These are phyloP conservation scores for Fusarium nurragi DNA, from an alignment of 2,329 filamentous ascomycete species.

Conservation along the genomic window DNA sequence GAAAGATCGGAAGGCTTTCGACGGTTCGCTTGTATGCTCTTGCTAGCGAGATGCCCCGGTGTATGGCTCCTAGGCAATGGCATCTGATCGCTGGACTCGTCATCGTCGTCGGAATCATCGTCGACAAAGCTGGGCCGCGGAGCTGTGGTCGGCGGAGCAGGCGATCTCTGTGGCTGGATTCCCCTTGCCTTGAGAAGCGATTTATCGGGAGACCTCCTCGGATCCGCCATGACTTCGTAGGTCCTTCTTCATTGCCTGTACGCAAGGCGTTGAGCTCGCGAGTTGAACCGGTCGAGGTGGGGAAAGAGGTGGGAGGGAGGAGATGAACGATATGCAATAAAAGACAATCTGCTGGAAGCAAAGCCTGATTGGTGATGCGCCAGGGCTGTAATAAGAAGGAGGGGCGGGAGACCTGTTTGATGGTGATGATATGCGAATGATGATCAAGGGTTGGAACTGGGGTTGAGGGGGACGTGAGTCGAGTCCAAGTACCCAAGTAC, in stretches of 20 bases:
- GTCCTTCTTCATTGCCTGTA: conserved; percentile 46
- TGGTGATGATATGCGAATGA: conserved; percentile 19
- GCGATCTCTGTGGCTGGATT: conserved; percentile 58
- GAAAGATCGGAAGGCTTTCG: conserved; percentile 62
- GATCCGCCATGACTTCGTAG: conserved; percentile 56
- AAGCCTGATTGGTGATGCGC: conserved; percentile 24
- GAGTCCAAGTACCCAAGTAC: conserved; percentile 20
- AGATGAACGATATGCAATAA: not conserved
- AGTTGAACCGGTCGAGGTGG: conserved; percentile 20
- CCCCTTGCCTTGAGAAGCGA: conserved; percentile 51
- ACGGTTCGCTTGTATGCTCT: conserved; percentile 61
- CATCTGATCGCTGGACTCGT: conserved; percentile 49
- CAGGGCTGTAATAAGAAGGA: conserved; percentile 15
- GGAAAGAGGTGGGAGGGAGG: conserved; percentile 4
- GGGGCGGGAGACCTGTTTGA: conserved; percentile 13
- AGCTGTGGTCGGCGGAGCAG: conserved; percentile 36
- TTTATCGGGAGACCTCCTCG: conserved; percentile 47
- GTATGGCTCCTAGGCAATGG: conserved; percentile 67
- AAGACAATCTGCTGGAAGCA: conserved; percentile 1
- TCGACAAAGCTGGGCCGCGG: conserved; percentile 49
- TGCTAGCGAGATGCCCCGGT: conserved; percentile 68
- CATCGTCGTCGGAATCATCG: conserved; percentile 49
- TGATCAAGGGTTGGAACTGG: conserved; percentile 32
- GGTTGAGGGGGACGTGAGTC: not conserved
- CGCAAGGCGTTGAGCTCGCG: conserved; percentile 11